Evolutionary conservation across 2,329 filamentous ascomycete species (phyloP).

Genomic region (Apiospora arundinis): DNA sequence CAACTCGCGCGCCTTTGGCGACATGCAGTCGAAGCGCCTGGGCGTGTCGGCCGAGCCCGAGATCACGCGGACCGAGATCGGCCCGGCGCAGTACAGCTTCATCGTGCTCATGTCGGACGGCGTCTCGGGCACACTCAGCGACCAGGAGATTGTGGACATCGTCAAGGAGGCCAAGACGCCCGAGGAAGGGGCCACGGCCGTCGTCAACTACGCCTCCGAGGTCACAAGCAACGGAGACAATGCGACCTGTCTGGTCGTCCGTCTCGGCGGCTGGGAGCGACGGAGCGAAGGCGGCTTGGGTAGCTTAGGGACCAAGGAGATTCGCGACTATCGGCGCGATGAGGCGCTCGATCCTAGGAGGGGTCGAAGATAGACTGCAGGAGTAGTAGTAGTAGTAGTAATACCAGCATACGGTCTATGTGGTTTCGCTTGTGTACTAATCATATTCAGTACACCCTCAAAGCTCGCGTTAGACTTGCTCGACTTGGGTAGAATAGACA

Average conservation of each 20-base stretch:
- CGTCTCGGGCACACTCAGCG: conserved; percentile 81
- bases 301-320: conserved; percentile 89
- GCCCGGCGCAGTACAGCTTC: conserved; percentile 86
- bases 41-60: conserved; percentile 96
- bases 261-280: conserved; percentile 73
- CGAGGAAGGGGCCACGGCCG: conserved; percentile 78
- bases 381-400: neutral
- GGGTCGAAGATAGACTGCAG: conserved; percentile 55
- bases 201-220: conserved; percentile 90
- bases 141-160: conserved; percentile 96
- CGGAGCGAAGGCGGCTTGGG: conserved; percentile 84
- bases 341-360: conserved; percentile 85
- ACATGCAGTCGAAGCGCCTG: conserved; percentile 89
- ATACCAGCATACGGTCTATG: neutral
- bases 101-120: conserved; percentile 89
- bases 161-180: conserved; percentile 93
- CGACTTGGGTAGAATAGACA: neutral
- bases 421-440: neutral
- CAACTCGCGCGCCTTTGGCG: conserved; percentile 93
- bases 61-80: conserved; percentile 78
- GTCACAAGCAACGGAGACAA: conserved; percentile 73
- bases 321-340: conserved; percentile 79
- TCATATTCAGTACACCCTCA: neutral
- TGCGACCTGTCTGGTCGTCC: conserved; percentile 70
- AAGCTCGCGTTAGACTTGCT: neutral